A percentile compares a stretch with the other conserved stretches of the same genome.
Conservation (phyloP, 2,329 filamentous ascomycete species). For the Fonsecaea nubica region DNA sequence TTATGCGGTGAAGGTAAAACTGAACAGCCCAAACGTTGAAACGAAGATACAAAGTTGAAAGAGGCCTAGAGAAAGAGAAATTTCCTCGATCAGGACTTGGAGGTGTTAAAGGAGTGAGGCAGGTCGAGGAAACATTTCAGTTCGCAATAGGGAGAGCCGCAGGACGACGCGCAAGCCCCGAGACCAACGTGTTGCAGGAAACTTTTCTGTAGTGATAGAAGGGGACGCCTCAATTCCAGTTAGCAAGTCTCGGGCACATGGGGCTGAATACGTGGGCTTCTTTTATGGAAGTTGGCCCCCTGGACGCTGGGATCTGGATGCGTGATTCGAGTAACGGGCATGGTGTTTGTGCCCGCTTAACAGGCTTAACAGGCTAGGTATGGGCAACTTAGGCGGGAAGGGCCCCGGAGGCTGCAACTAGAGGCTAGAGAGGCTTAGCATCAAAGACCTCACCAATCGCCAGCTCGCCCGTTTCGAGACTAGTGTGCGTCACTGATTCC, state of each 20-base stretch:
- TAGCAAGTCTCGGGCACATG: conserved; percentile 5
- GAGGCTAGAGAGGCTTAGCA: neutral
- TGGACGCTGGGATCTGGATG: conserved; percentile 3
- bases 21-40: neutral
- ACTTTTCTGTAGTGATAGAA: conserved; percentile 6
- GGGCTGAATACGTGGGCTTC: conserved; percentile 3
- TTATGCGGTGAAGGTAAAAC: neutral
- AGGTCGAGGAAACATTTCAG: conserved; percentile 7
- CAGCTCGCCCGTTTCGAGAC: conserved; percentile 18
- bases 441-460: conserved; percentile 3
- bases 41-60: neutral
- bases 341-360: neutral
- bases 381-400: conserved; percentile 19
- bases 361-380: neutral
- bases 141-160: conserved; percentile 7
- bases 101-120: conserved; percentile 7
- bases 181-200: conserved; percentile 5
- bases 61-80: conserved; percentile 1
- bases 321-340: conserved; percentile 10
- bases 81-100: neutral
- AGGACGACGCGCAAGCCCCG: conserved; percentile 14
- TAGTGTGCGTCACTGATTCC: conserved; percentile 14
- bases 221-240: conserved; percentile 10
- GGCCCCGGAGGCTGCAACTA: conserved; percentile 2
- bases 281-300: neutral